phyloP scores from a whole-genome alignment of 192 early-diverging fungal genomes.

The Mortierella claussenii region DNA sequence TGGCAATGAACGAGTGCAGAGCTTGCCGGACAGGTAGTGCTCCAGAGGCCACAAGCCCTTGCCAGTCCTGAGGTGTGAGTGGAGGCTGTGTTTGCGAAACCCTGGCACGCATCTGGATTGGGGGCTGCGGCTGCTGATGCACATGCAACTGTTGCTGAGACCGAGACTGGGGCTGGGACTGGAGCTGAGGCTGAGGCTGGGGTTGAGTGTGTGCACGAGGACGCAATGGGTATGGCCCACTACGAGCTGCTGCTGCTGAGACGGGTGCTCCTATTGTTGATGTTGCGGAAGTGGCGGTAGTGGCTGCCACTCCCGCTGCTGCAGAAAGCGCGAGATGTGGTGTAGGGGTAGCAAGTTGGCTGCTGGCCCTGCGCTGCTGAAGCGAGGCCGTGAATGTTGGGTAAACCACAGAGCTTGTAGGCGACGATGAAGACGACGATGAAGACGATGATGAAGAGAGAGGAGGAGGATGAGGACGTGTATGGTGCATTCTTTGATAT shows the following conservation, averaged over 20 bases:
- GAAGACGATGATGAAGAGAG: not conserved
- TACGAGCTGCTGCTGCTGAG: not conserved
- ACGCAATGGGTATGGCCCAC: not conserved
- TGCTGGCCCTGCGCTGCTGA: constrained; percentile 17
- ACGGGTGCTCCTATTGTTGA: not conserved
- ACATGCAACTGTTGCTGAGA: not conserved
- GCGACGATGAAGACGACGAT: not conserved
- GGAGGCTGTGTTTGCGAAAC: not conserved
- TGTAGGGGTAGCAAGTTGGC: not conserved
- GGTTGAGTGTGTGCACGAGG: not conserved
- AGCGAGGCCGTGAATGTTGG: not conserved
- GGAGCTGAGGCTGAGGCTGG: not conserved
- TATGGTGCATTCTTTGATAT: constrained; percentile 7
- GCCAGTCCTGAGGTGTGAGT: constrained; percentile 21
- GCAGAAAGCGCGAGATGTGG: not conserved
- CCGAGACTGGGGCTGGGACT: not conserved
- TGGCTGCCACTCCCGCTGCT: not conserved
- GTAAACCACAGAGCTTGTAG: not conserved
- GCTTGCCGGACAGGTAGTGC: constrained; percentile 45
- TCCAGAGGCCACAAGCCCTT: constrained; percentile 20
- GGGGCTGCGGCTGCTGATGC: not conserved
- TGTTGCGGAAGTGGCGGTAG: not conserved
- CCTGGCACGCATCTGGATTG: not conserved
- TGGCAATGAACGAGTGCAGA: constrained; percentile 36
- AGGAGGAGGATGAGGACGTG: not conserved